These are phyloP conservation scores for Penicillium sp. DNA, from an alignment of 2,329 filamentous ascomycete genomes.

Conservation along the genomic window DNA sequence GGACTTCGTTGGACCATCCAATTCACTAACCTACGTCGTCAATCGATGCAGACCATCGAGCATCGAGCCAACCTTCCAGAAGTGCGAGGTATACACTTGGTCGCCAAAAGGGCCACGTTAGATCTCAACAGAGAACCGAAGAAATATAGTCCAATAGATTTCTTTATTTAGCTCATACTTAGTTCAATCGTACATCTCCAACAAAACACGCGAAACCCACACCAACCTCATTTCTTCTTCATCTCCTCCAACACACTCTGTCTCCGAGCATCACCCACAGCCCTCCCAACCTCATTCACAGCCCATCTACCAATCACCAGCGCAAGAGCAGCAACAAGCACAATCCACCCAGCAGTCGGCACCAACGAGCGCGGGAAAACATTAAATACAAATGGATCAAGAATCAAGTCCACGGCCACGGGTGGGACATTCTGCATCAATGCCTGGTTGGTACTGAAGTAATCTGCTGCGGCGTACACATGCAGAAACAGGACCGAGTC, in stretches of 20 bases:
- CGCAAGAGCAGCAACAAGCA: conserved; percentile 55
- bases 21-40: not conserved
- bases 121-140: not conserved
- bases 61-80: not conserved
- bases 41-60: not conserved
- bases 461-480: conserved; percentile 75
- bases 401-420: conserved; percentile 74
- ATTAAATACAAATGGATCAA: conserved; percentile 82
- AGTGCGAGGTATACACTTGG: not conserved
- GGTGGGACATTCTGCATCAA: conserved; percentile 73
- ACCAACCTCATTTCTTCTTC: conserved; percentile 18
- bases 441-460: conserved; percentile 69
- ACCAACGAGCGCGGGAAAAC: conserved; percentile 73
- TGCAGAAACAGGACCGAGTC: conserved; percentile 67
- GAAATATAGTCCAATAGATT: not conserved
- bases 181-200: not conserved
- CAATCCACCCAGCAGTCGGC: conserved; percentile 68
- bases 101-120: no score
- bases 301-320: conserved; percentile 45
- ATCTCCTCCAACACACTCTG: conserved; percentile 14
- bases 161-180: not conserved
- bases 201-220: not conserved
- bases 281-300: conserved; percentile 23
- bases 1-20: not conserved
- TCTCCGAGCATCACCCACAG: conserved; percentile 20